Conservation (phyloP, 805 yeast genomes). For the Debaryomyces castellii region DNA sequence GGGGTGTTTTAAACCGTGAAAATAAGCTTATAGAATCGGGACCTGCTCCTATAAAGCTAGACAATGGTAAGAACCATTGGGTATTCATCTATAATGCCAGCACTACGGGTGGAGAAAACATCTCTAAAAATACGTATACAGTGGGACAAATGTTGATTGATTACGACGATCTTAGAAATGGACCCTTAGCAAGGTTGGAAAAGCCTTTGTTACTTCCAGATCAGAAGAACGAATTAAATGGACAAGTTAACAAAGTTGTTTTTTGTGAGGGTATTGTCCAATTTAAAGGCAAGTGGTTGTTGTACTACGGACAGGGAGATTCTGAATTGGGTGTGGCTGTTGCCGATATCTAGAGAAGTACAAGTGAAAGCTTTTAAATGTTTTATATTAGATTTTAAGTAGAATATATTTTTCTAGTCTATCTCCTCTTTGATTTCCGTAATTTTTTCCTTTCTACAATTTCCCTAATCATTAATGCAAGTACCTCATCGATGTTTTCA, state of each 20-base stretch:
- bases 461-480: slow-evolving; percentile 60
- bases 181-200: slow-evolving; percentile 40
- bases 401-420: not conserved
- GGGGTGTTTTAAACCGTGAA: slow-evolving; percentile 29
- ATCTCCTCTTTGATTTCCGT: slow-evolving; percentile 3
- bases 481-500: slow-evolving; percentile 53
- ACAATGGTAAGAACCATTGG: slow-evolving; percentile 30
- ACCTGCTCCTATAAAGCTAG: slow-evolving; percentile 40
- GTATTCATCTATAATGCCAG: slow-evolving; percentile 38
- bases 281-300: slow-evolving; percentile 40
- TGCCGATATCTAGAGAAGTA: slow-evolving; percentile 13
- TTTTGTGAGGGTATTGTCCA: slow-evolving; percentile 45
- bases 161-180: slow-evolving; percentile 31
- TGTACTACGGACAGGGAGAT: slow-evolving; percentile 46
- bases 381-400: not conserved
- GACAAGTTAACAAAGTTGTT: slow-evolving; percentile 43
- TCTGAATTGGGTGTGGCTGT: slow-evolving; percentile 42
- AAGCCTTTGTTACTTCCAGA: slow-evolving; percentile 36
- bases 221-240: slow-evolving; percentile 30
- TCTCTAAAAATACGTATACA: slow-evolving; percentile 30
- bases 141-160: slow-evolving; percentile 42
- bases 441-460: slow-evolving; percentile 45
- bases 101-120: slow-evolving; percentile 35
- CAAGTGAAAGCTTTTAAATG: not conserved
- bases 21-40: slow-evolving; percentile 41